Conservation (phyloP, 208 protist genomes). For the Giardia duodenalis region DNA sequence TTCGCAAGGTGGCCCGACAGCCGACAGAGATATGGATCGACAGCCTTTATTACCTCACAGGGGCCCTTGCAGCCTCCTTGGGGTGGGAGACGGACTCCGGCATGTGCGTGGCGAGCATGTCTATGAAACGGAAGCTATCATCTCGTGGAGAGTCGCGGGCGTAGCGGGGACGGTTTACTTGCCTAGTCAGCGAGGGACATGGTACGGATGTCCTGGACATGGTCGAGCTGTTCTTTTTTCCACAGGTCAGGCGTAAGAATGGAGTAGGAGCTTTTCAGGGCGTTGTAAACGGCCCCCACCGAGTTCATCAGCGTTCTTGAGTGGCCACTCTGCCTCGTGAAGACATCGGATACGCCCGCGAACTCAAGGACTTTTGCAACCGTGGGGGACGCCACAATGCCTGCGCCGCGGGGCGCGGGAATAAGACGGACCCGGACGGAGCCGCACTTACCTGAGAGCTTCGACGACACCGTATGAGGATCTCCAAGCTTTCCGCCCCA, state of each 20-base stretch:
- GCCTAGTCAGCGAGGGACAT: no score
- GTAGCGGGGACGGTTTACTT: not conserved
- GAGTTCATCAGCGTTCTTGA: slow-evolving; percentile 97
- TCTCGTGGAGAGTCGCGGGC: not conserved
- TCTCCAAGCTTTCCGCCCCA: slow-evolving; percentile 95
- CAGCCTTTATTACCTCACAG: not conserved
- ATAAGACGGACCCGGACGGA: slow-evolving; percentile 86
- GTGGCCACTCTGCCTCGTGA: slow-evolving; percentile 80
- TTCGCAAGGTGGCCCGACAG: not conserved
- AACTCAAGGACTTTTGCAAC: slow-evolving; percentile 92
- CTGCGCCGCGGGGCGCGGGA: slow-evolving; percentile 93
- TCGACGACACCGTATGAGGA: slow-evolving; percentile 94
- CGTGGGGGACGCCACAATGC: slow-evolving; percentile 83
- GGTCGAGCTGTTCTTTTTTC: slow-evolving; percentile 41
- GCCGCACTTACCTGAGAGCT: slow-evolving; percentile 94
- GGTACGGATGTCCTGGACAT: not conserved
- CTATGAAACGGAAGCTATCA: not conserved
- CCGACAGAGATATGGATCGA: not conserved
- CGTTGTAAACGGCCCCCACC: slow-evolving; percentile 91
- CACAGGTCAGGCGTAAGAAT: slow-evolving; percentile 96
- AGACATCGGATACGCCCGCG: slow-evolving; percentile 91
- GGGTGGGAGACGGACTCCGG: not conserved
- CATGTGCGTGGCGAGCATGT: not conserved
- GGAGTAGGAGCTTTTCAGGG: slow-evolving; percentile 80
- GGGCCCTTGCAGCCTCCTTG: not conserved